Evolutionary conservation across 345 rosid genomes (phyloP), one percentile per base, ranked within the genome.

Genomic region (Syzygium oleosum): DNA sequence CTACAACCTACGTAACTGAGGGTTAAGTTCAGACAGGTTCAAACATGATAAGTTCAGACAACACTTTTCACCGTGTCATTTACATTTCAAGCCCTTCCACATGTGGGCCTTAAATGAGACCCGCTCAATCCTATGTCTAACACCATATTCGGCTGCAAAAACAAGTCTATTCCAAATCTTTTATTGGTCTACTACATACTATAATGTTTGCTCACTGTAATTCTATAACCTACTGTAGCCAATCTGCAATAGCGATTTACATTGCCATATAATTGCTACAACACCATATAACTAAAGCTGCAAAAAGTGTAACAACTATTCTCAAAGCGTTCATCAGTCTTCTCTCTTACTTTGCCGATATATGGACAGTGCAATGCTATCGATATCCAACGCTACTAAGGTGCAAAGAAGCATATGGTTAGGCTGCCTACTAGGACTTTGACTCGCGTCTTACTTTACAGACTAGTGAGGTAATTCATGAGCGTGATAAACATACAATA

Each of bases 1-100:
- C 73, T n/a, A 61, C 2, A 61, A 0, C 34, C 73, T 9, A 61
- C 38, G 3, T 12, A n/a, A n/a, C 1, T 0, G 2, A 8, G 73
- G 34, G 38, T n/a, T 61, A n/a, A n/a, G 38, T n/a, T 61, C 29
- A n/a, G 5, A 61, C 9, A n/a, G 6, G 73, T n/a, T 61, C 34
- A 61, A 61, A n/a, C 38, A n/a, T 13, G 73, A 61, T 14, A 6
- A 14, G 73, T n/a, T 61, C 29, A 61, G 10, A 14, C 38, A 13
- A n/a, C 73, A 31, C 6, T 13, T 61, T n/a, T n/a, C 73, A n/a
- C 17, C 14, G 10, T 61, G n/a, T n/a, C 73, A n/a, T n/a, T n/a
- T 61, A 13, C 38, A 61, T 61, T n/a, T 61, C 19, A 61, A 61
- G 73, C 34, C 73, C 73, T 61, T 61, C 73, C 73, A 61, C 6